A percentile compares a stretch with the other conserved stretches of the same genome.
phyloP scores from a whole-genome alignment of 2,329 filamentous ascomycete genomes.

The Trichoderma endophyticum region DNA sequence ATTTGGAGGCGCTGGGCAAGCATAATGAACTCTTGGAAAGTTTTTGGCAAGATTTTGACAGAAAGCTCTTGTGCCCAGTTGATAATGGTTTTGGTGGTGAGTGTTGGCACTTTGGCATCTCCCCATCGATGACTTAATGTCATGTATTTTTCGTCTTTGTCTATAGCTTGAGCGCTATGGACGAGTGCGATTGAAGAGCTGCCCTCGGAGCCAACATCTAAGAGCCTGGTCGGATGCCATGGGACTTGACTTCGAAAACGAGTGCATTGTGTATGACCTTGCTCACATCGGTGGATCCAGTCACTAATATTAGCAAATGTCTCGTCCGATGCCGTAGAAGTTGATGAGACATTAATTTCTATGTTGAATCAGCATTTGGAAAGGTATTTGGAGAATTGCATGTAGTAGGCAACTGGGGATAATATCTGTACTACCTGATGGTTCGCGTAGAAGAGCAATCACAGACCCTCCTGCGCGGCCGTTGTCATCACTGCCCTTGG shows the following conservation, averaged over 20 bases:
- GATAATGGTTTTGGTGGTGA: neutral
- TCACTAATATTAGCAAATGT: neutral
- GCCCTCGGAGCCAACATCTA: neutral
- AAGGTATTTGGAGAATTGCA: accelerated
- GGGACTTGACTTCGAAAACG: neutral
- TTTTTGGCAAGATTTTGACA: neutral
- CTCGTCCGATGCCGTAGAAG: neutral
- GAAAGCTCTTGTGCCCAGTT: neutral
- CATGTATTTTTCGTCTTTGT: neutral
- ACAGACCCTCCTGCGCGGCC: neutral
- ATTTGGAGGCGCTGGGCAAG: neutral
- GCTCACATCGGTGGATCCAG: neutral
- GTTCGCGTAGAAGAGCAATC: neutral
- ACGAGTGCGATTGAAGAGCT: neutral
- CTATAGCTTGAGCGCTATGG: neutral
- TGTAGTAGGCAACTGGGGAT: neutral
- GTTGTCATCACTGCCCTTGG: neutral
- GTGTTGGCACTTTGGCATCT: neutral
- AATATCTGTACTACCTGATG: neutral
- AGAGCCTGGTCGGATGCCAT: neutral
- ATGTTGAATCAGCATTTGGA: neutral
- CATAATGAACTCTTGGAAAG: neutral
- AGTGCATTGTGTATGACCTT: neutral
- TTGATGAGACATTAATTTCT: neutral
- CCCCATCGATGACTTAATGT: neutral